Evolutionary conservation across 768 basidiomycete genomes (phyloP).

Genomic region (Boletus vinaceobasis): DNA sequence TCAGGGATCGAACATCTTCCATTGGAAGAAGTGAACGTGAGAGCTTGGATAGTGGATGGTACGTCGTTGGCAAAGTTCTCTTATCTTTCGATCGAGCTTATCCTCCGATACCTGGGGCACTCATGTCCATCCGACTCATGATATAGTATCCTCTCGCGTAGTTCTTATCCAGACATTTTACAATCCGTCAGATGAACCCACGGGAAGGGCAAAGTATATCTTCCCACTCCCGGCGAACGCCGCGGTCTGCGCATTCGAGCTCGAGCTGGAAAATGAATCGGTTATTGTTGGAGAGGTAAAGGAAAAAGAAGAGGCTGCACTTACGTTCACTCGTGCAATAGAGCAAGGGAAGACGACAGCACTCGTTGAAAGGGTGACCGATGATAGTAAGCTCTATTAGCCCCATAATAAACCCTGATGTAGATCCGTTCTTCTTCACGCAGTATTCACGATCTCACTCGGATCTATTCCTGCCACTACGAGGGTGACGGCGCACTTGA

Average conservation of each 20-base stretch:
- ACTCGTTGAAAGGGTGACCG: conserved; percentile 46
- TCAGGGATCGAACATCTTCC: conserved; percentile 31
- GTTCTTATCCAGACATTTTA: conserved; percentile 39
- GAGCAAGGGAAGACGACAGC: conserved; percentile 40
- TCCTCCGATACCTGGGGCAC: no score
- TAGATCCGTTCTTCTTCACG: not conserved
- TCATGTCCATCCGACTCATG: not conserved
- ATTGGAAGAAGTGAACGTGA: conserved; percentile 41
- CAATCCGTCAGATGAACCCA: conserved; percentile 37
- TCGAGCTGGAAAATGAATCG: conserved; percentile 43
- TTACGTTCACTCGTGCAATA: conserved; percentile 40
- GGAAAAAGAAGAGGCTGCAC: conserved; percentile 43
- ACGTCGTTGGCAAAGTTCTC: not conserved
- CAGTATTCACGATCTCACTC: conserved; percentile 58
- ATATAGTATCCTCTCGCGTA: conserved; percentile 43
- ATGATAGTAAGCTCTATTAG: conserved; percentile 42
- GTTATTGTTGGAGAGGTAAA: conserved; percentile 44
- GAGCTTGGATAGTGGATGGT: conserved; percentile 45
- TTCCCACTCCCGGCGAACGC: conserved; percentile 58
- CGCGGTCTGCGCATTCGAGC: conserved; percentile 53
- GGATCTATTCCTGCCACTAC: conserved; percentile 47
- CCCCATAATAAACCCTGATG: not conserved
- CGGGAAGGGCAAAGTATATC: conserved; percentile 48
- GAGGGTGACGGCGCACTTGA: conserved; percentile 39
- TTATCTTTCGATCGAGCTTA: not conserved